phyloP scores from a whole-genome alignment of 169 alveolate species.

The Babesia bigemina region DNA sequence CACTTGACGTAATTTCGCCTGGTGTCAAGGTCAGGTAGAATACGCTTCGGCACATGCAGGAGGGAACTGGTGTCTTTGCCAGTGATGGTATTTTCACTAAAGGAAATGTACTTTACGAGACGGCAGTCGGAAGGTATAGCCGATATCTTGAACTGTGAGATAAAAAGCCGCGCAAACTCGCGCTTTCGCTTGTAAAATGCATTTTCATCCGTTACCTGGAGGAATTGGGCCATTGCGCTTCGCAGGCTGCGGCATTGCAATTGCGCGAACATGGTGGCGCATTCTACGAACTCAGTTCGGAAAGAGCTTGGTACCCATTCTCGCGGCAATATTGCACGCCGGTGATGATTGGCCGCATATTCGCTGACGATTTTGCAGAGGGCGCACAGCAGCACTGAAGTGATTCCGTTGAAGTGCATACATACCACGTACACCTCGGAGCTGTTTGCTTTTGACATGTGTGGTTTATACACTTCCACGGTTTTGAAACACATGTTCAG shows the following conservation, averaged over 20 bases:
- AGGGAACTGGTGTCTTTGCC: conserved; percentile 64
- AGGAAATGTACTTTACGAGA: conserved; percentile 48
- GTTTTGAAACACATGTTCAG: conserved; percentile 73
- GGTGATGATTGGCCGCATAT: conserved; percentile 17
- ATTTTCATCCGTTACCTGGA: conserved; percentile 47
- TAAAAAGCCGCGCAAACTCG: conserved; percentile 49
- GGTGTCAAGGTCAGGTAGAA: conserved; percentile 25
- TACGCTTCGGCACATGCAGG: conserved; percentile 44
- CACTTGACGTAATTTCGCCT: conserved; percentile 19
- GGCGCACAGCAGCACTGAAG: conserved; percentile 71
- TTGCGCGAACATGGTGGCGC: conserved; percentile 71
- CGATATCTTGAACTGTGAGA: conserved; percentile 44
- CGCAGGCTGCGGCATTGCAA: conserved; percentile 62
- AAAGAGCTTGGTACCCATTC: conserved; percentile 80
- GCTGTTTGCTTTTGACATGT: conserved; percentile 69
- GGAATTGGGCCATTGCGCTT: conserved; percentile 32
- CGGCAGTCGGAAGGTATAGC: conserved; percentile 60
- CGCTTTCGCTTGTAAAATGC: conserved; percentile 54
- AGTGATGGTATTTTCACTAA: conserved; percentile 41
- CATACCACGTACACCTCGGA: conserved; percentile 77
- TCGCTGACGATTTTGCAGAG: conserved; percentile 64
- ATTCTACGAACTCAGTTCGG: conserved; percentile 70
- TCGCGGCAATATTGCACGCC: conserved; percentile 46
- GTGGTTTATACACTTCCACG: conserved; percentile 74
- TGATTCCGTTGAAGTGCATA: conserved; percentile 74